Conservation (phyloP, 805 yeast genomes). For the Saturnispora ahearnii region DNA sequence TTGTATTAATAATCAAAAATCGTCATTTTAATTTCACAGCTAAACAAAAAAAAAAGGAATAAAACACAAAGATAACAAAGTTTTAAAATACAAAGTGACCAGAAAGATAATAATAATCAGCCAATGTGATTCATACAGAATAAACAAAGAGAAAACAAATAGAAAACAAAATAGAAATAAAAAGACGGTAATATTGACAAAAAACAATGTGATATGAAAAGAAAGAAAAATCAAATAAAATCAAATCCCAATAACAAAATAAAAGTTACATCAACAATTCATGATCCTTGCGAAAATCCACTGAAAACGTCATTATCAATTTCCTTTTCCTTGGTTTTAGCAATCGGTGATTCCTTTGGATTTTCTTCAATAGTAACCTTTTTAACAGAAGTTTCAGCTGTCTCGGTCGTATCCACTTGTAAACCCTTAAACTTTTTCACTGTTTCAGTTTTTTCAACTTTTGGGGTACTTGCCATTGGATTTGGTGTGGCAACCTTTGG, state of each 20-base stretch:
- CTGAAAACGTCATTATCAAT: slow-evolving; percentile 29
- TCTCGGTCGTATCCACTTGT: slow-evolving; percentile 20
- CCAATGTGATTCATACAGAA: neutral
- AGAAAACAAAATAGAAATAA: neutral
- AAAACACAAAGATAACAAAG: neutral
- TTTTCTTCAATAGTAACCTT: neutral
- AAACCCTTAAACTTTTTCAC: slow-evolving; percentile 13
- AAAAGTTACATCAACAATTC: slow-evolving; percentile 6
- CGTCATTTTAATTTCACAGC: neutral
- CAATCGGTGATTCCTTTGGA: slow-evolving; percentile 6
- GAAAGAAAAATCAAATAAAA: neutral
- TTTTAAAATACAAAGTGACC: neutral
- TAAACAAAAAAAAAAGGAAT: neutral
- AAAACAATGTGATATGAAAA: neutral
- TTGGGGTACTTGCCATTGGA: neutral
- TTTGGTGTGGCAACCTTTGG: neutral
- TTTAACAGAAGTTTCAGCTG: neutral
- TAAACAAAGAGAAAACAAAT: neutral
- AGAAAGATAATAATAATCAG: neutral
- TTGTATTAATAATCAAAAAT: neutral
- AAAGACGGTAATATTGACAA: neutral
- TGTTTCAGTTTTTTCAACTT: slow-evolving; percentile 3
- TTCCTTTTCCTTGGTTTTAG: slow-evolving; percentile 2
- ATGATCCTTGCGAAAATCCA: slow-evolving; percentile 39
- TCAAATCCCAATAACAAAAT: neutral